Conservation (phyloP, 106 monocot species). For the Cymbidium sinense region DNA sequence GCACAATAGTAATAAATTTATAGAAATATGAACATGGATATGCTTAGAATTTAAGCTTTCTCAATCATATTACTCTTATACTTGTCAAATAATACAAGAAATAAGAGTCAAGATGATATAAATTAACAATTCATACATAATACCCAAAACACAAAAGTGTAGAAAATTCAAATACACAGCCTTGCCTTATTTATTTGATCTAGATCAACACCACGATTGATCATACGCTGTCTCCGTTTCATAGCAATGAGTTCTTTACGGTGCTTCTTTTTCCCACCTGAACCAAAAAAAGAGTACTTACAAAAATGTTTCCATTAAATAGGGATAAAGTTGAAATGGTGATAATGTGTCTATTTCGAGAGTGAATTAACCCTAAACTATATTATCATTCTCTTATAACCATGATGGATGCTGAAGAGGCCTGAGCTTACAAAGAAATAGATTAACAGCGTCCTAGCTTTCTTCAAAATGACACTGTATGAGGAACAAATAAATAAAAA, state of each 20-base stretch:
- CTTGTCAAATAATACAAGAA: not conserved
- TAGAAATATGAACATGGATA: not conserved
- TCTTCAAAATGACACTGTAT: not conserved
- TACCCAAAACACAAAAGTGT: not conserved
- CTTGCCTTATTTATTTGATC: conserved; percentile 86
- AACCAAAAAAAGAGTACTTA: conserved; percentile 6
- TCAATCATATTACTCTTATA: not conserved
- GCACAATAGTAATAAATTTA: not conserved
- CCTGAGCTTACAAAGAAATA: not conserved
- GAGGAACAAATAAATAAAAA: not conserved
- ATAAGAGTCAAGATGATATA: not conserved
- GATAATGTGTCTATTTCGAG: not conserved
- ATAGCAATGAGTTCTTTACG: conserved; percentile 76
- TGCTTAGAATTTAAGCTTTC: not conserved
- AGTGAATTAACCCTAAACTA: not conserved
- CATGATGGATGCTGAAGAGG: not conserved
- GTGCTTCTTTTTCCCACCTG: conserved; percentile 85
- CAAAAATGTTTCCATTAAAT: not conserved
- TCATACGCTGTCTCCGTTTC: conserved; percentile 74
- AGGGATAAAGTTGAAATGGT: not conserved
- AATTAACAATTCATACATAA: not conserved
- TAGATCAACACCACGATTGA: conserved; percentile 88
- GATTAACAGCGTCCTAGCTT: not conserved
- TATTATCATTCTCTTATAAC: not conserved
- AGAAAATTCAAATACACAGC: not conserved